These are phyloP conservation scores for Penicilliopsis zonata DNA, from an alignment of 495 filamentous ascomycete species.

Conservation along the genomic window DNA sequence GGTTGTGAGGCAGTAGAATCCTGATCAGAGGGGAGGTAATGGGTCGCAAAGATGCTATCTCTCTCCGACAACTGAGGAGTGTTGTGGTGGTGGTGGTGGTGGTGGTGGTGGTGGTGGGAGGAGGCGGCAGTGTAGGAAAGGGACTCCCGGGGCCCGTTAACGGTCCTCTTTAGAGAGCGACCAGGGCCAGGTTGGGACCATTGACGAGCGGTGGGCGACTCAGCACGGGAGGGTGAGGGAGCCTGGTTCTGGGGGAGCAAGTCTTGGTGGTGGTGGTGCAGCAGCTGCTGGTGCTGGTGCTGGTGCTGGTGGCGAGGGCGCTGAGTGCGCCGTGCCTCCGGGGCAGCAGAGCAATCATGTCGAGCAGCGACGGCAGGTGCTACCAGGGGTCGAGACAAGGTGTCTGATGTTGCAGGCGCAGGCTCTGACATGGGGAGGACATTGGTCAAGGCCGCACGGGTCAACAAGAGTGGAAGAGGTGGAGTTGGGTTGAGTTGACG, in stretches of 20 bases:
- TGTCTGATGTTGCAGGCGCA: conserved; percentile 35
- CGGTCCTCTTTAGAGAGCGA: conserved; percentile 26
- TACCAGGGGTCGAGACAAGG: conserved; percentile 36
- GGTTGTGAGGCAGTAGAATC: conserved; percentile 36
- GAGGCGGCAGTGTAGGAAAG: conserved; percentile 14
- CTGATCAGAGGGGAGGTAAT: conserved; percentile 41
- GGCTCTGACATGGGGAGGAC: conserved; percentile 45
- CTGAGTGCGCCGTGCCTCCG: conserved; percentile 21
- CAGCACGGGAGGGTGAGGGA: conserved; percentile 27
- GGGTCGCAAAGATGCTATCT: conserved; percentile 53
- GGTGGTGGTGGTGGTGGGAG: too few species aligned
- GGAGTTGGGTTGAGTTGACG: conserved; percentile 1
- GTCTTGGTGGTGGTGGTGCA: conserved; percentile 22
- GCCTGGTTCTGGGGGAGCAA: conserved; percentile 21
- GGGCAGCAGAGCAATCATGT: conserved; percentile 32
- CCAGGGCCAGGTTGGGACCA: conserved; percentile 20
- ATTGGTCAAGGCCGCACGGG: conserved; percentile 34
- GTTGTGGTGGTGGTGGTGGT: too few species aligned
- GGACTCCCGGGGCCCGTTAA: conserved; percentile 17
- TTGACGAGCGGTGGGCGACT: conserved; percentile 28
- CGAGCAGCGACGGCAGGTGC: conserved; percentile 35
- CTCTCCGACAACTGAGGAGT: conserved; percentile 46
- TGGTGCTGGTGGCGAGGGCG: conserved; percentile 30
- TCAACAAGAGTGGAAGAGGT: conserved; percentile 10
- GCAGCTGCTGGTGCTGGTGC: too few species aligned